phyloP scores from a whole-genome alignment of 2,329 filamentous ascomycete genomes.

The Diaporthe citrichinensis region DNA sequence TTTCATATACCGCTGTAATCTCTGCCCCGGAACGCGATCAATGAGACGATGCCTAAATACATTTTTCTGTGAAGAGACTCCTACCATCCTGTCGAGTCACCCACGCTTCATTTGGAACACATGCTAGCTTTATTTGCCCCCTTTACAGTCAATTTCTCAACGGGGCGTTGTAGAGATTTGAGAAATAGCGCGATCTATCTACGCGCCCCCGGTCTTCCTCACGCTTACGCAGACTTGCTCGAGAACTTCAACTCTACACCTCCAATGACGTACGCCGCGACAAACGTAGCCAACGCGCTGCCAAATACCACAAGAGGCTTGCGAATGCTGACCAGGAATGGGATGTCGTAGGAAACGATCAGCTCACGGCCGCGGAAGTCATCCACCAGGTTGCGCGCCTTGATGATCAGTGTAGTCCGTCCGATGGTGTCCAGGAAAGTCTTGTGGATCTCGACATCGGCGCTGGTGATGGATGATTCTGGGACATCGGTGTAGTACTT shows the following conservation, averaged over 20 bases:
- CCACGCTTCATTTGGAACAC: conserved; percentile 20
- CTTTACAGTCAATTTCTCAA: not conserved
- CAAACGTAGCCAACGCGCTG: conserved; percentile 81
- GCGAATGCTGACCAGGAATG: conserved; percentile 79
- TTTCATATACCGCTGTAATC: conserved; percentile 32
- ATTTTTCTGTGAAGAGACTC: conserved; percentile 11
- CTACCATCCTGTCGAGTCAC: not conserved
- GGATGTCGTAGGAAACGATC: conserved; percentile 90
- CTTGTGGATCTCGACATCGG: conserved; percentile 75
- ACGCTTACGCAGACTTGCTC: conserved; percentile 48
- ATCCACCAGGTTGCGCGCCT: conserved; percentile 89
- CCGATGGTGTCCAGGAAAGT: conserved; percentile 96
- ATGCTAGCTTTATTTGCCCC: conserved; percentile 1
- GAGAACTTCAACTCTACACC: conserved; percentile 85
- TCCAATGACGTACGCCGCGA: conserved; percentile 80
- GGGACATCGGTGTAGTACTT: conserved; percentile 83
- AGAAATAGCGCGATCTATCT: conserved; percentile 10
- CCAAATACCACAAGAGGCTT: conserved; percentile 89
- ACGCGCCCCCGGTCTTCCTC: conserved; percentile 44
- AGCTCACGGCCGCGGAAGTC: conserved; percentile 88
- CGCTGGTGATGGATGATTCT: conserved; percentile 69
- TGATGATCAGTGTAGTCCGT: conserved; percentile 84
- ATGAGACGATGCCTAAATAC: conserved; percentile 33
- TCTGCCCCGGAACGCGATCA: conserved; percentile 25
- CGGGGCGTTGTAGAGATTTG: not conserved